Base-by-base conservation (phyloP, 495 filamentous ascomycete genomes). In the Haplographium delicatum region DNA sequence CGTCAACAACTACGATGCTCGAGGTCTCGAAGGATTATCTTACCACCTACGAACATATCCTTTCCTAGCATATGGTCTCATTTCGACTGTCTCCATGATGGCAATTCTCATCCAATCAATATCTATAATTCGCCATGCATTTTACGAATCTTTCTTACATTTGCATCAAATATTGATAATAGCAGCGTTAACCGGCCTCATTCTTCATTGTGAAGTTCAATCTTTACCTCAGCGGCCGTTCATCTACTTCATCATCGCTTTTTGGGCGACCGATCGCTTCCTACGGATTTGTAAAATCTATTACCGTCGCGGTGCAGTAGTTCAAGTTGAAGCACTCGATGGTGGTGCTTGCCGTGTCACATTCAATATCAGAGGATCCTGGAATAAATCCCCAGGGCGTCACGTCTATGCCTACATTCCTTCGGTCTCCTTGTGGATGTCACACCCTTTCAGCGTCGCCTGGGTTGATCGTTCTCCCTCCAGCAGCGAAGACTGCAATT, bases 121-220 rank as follows among this genome's bases (percentile, higher is more conserved):
- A 7, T 84, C 82, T 1, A 66, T 71, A 13, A 65, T 86, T 44
- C 76, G 82, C 24, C 82, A 85, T 60, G 80, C 81, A 10, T 84
- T 83, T 60, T 86, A 85, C 62, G 82, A 85, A 62, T 78, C 77
- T 4, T 86, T 86, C 60, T 63, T 85, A 5, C 70, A 79, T 54
- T 54, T 84, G 13, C 82, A 86, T 56, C 80, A 82, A 47, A 54
- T 80, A 7, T 71, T 70, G 19, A 79, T 75, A 27, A 51, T 77
- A 23, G 34, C 74, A 20, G 70, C 74, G 4, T 66, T 82, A 42
- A 50, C 76, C 44, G 81, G 76, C 18, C 63, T 85, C 35, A 78
- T 73, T 38, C 18, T 74, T 28, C 81, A 85, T 59, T 60, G 81
- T 15, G 54, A 68, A 9, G 42, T 72, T 15, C 74, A 76, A 47